Percentiles rank a stretch among this genome's conserved stretches.
Conservation (phyloP, 352 stramenopile genomes). For the Thalassiosira hispida region DNA sequence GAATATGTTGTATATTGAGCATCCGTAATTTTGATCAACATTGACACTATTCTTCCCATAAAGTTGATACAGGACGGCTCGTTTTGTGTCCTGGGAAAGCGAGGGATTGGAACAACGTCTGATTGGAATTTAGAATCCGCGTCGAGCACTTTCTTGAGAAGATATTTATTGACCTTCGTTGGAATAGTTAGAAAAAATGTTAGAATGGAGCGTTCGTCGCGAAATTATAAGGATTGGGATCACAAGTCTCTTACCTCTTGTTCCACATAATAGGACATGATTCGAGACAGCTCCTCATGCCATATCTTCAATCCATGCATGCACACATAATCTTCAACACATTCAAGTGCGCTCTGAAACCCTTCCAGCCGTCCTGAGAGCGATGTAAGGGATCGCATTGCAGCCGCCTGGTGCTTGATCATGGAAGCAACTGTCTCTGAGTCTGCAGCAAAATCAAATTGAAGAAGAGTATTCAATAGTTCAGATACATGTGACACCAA, state of each 20-base stretch:
- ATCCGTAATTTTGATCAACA: slow-evolving; percentile 93
- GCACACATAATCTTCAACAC: slow-evolving; percentile 95
- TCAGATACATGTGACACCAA: slow-evolving; percentile 88
- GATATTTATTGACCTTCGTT: slow-evolving; percentile 88
- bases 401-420: slow-evolving; percentile 32
- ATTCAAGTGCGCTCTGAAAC: slow-evolving; percentile 92
- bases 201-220: slow-evolving; percentile 27
- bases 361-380: slow-evolving; percentile 89
- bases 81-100: slow-evolving; percentile 87
- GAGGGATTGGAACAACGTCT: slow-evolving; percentile 91
- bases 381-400: slow-evolving; percentile 86
- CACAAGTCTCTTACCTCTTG: slow-evolving; percentile 82
- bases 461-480: slow-evolving; percentile 68
- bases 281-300: slow-evolving; percentile 93
- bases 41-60: slow-evolving; percentile 91
- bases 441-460: slow-evolving; percentile 58
- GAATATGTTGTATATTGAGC: slow-evolving; percentile 91
- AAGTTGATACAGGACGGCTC: slow-evolving; percentile 82
- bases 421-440: slow-evolving; percentile 42
- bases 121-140: slow-evolving; percentile 90
- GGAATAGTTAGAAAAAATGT: not conserved
- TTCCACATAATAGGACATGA: slow-evolving; percentile 96
- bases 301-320: slow-evolving; percentile 95
- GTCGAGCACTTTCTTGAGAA: slow-evolving; percentile 94
- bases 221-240: no score